Evolutionary conservation across 805 yeast species (phyloP).

Genomic region (Cyberlindnera galapagoensis): DNA sequence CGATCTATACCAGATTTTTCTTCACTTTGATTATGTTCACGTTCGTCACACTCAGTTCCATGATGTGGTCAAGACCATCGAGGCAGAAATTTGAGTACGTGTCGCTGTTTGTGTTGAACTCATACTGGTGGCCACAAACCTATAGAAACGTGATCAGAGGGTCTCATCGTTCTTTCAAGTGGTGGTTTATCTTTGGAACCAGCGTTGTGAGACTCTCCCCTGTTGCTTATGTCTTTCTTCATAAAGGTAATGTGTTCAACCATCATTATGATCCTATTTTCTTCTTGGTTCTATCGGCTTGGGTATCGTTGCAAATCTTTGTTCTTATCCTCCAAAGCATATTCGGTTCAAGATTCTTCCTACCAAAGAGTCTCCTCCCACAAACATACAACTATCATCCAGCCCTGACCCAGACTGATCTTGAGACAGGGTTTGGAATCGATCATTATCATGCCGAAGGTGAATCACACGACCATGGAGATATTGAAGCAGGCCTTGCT

Average conservation of each 20-base stretch:
- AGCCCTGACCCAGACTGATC: slow-evolving; percentile 46
- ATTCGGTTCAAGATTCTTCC: slow-evolving; percentile 77
- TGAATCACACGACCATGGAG: no score
- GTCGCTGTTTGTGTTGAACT: slow-evolving; percentile 45
- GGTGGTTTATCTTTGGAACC: slow-evolving; percentile 73
- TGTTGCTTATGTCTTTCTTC: slow-evolving; percentile 50
- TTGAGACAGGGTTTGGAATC: slow-evolving; percentile 55
- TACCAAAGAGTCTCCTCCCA: slow-evolving; percentile 71
- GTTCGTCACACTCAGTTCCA: slow-evolving; percentile 49
- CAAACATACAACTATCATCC: slow-evolving; percentile 83
- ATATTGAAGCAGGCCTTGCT: slow-evolving; percentile 18
- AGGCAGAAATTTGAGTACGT: slow-evolving; percentile 54
- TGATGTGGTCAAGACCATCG: slow-evolving; percentile 54
- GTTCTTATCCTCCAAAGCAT: slow-evolving; percentile 56
- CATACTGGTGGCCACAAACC: slow-evolving; percentile 87
- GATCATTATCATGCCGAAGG: slow-evolving; percentile 31
- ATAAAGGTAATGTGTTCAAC: slow-evolving; percentile 53
- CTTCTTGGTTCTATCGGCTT: slow-evolving; percentile 38
- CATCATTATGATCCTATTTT: slow-evolving; percentile 58
- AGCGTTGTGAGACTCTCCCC: slow-evolving; percentile 61
- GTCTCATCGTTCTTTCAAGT: slow-evolving; percentile 55
- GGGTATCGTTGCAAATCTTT: slow-evolving; percentile 56
- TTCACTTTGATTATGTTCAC: slow-evolving; percentile 47
- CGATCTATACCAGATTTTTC: slow-evolving; percentile 51
- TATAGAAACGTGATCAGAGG: slow-evolving; percentile 71